These are phyloP conservation scores for Claviceps spartinae DNA, from an alignment of 2,329 filamentous ascomycete species.

Conservation along the genomic window DNA sequence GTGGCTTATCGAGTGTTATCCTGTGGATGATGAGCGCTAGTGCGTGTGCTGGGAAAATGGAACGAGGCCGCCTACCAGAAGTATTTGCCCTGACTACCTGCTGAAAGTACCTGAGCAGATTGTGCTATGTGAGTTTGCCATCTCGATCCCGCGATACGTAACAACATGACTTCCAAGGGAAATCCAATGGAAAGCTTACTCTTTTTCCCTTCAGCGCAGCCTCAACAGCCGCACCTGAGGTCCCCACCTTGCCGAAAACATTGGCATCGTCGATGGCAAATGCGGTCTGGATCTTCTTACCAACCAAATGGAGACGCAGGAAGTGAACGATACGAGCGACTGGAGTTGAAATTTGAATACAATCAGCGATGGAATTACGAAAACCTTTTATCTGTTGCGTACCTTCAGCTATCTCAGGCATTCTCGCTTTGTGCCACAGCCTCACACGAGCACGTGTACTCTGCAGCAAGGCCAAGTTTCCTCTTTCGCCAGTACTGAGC, in stretches of 20 bases:
- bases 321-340: slow-evolving; percentile 80
- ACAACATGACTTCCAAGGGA: too few species aligned
- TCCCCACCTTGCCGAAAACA: slow-evolving; percentile 84
- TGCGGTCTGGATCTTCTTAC: slow-evolving; percentile 61
- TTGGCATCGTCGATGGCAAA: slow-evolving; percentile 65
- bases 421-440: slow-evolving; percentile 16
- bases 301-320: slow-evolving; percentile 69
- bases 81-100: slow-evolving; percentile 88
- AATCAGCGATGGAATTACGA: not conserved
- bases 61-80: slow-evolving; percentile 53
- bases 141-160: too few species aligned
- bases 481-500: too few species aligned
- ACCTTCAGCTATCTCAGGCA: slow-evolving; percentile 54
- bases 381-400: slow-evolving; percentile 1
- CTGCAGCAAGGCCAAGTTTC: not conserved
- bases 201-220: slow-evolving; percentile 62
- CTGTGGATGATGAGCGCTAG: slow-evolving; percentile 11
- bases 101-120: slow-evolving; percentile 35
- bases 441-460: not conserved
- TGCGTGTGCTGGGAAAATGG: slow-evolving; percentile 16
- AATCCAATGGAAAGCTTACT: slow-evolving; percentile 12
- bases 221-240: slow-evolving; percentile 60
- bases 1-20: slow-evolving; percentile 52
- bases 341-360: slow-evolving; percentile 14
- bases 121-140: not conserved